Conservation (phyloP, 371 early-diverging fungal species). For the Funneliformis caledonium region DNA sequence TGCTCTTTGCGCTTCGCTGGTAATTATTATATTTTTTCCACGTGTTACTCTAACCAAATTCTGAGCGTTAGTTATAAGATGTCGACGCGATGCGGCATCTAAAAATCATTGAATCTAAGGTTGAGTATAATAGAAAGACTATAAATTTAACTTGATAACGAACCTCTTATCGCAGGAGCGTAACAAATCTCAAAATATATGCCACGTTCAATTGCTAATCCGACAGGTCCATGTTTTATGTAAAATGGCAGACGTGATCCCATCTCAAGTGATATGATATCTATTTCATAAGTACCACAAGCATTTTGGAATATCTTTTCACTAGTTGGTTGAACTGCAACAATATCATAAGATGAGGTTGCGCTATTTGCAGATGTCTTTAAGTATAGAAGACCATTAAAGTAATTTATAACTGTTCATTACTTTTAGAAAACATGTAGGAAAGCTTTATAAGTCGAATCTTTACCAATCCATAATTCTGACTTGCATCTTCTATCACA, state of each 20-base stretch:
- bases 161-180: slow-evolving; percentile 72
- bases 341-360: slow-evolving; percentile 71
- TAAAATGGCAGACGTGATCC: slow-evolving; percentile 72
- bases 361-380: slow-evolving; percentile 58
- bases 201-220: slow-evolving; percentile 77
- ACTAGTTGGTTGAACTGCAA: slow-evolving; percentile 81
- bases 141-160: slow-evolving; percentile 24
- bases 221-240: slow-evolving; percentile 70
- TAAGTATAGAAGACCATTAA: not conserved
- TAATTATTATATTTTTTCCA: slow-evolving; percentile 87
- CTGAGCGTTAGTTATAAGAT: slow-evolving; percentile 77
- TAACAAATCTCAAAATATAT: slow-evolving; percentile 90
- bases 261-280: slow-evolving; percentile 89
- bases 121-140: slow-evolving; percentile 30
- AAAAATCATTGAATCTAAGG: slow-evolving; percentile 7
- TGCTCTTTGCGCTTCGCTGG: slow-evolving; percentile 77
- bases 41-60: slow-evolving; percentile 79
- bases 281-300: slow-evolving; percentile 79
- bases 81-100: slow-evolving; percentile 64
- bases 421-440: not conserved
- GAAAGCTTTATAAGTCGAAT: not conserved
- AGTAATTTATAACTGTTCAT: not conserved
- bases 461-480: slow-evolving; percentile 70
- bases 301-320: slow-evolving; percentile 82
- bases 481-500: slow-evolving; percentile 61